These are phyloP conservation scores for Alternaria triticimaculans DNA, from an alignment of 2,329 filamentous ascomycete species.

Conservation along the genomic window DNA sequence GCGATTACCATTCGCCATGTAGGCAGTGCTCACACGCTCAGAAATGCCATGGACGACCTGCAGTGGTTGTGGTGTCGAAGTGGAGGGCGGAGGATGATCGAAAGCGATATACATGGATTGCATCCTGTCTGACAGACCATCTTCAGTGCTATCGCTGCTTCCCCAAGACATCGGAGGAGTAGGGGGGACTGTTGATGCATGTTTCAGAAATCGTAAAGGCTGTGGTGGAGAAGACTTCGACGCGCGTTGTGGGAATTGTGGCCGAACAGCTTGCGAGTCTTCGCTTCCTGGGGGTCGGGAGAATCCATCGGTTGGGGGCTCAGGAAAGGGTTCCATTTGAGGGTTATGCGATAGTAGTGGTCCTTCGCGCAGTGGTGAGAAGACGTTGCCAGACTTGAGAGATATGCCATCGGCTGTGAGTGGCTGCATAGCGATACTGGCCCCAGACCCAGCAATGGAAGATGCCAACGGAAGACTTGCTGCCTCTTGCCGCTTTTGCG, in stretches of 20 bases:
- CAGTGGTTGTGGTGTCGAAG: slow-evolving; percentile 3
- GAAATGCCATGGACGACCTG: slow-evolving; percentile 10
- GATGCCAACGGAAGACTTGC: neutral
- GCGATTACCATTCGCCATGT: slow-evolving; percentile 15
- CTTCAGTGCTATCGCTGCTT: slow-evolving; percentile 14
- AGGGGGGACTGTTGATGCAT: slow-evolving; percentile 11
- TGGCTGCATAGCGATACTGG: slow-evolving; percentile 5
- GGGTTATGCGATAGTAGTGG: slow-evolving; percentile 3
- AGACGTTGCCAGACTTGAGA: neutral
- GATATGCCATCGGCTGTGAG: slow-evolving; percentile 1
- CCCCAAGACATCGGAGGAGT: slow-evolving; percentile 23
- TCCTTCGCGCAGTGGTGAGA: neutral
- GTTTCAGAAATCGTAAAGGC: slow-evolving; percentile 14
- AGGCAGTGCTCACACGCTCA: slow-evolving; percentile 16
- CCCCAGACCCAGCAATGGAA: slow-evolving; percentile 1
- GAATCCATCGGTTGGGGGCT: neutral
- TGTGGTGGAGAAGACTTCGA: slow-evolving; percentile 4
- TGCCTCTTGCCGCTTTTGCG: slow-evolving; percentile 8
- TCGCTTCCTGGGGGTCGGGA: slow-evolving; percentile 1
- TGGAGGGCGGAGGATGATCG: slow-evolving; percentile 1
- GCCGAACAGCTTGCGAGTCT: neutral
- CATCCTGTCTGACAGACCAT: slow-evolving; percentile 18
- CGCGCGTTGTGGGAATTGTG: neutral
- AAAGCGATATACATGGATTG: slow-evolving; percentile 13
- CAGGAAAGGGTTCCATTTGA: neutral